Evolutionary conservation across 148 eudicot genomes (phyloP), one percentile per base, ranked within the genome.

Genomic region (Chenopodium formosanum): DNA sequence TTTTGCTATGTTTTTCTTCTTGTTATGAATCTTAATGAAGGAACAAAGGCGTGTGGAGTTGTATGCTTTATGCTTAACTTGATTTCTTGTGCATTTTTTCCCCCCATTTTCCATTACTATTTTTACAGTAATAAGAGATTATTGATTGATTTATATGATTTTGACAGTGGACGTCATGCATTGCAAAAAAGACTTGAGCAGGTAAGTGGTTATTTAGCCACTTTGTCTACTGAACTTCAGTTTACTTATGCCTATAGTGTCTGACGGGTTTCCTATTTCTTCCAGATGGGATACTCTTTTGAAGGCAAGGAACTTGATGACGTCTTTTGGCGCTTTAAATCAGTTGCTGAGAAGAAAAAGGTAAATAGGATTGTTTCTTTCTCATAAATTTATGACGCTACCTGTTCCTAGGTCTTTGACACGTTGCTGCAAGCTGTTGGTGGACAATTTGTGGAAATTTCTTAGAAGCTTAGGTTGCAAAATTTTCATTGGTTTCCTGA

Each of bases 81-180:
- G 62, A 63, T 60, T 22, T 19, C 4, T 82, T 32, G 2, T 29
- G n/a, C 44, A 16, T 8, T 71, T 66, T 66, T 52, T 7, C 79
- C 32, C 8, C 74, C 34, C 12, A 34, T 5, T 40, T 40, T n/a
- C 25, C 46, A 46, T 46, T 48, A 12, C 10, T 17, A 60, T 27
- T 58, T 50, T 70, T 60, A 70, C 11, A 29, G 31, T 23, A 29
- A 17, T 9, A 29, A 19, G 20, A 48, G 10, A 4, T 62, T 22
- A 34, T 34, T 60, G 50, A 31, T 69, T 53, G 20, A 64, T 67
- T 81, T 73, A 27, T 64, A 37, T 73, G 44, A 31, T 81, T 80
- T 60, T 52, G 89, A 77, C 92, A 95, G 98, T 85, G 98, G 98
- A 47, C 96, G 97, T 17, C 98, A 95, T 91, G 98, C 98, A 83